A percentile compares a stretch with the other conserved stretches of the same genome.
Evolutionary conservation across 371 early-diverging fungal species (phyloP).

Genomic region (Apophysomyces variabilis): DNA sequence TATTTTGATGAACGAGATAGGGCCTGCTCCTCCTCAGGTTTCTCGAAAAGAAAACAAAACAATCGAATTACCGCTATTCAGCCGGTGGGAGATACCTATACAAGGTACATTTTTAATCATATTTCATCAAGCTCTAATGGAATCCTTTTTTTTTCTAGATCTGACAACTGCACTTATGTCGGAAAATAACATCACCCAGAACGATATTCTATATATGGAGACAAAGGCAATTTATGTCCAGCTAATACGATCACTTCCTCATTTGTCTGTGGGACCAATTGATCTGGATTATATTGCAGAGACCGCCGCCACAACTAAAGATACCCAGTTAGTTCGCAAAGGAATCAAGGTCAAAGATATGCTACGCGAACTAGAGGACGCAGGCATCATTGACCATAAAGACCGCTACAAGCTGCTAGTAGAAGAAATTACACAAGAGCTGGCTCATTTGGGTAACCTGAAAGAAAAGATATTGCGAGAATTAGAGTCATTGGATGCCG

Average conservation of each 20-base stretch:
- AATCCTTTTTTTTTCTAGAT: conserved; percentile 30
- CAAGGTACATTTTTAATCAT: conserved; percentile 43
- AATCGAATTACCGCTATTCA: conserved; percentile 81
- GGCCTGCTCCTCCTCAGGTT: conserved; percentile 75
- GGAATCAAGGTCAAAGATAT: conserved; percentile 93
- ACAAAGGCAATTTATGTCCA: conserved; percentile 94
- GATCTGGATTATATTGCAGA: conserved; percentile 82
- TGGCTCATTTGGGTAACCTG: conserved; percentile 88
- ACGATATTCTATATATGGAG: conserved; percentile 94
- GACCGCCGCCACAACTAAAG: conserved; percentile 85
- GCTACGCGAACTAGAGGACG: conserved; percentile 84
- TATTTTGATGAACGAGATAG: conserved; percentile 76
- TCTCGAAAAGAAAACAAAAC: conserved; percentile 82
- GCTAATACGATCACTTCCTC: conserved; percentile 84
- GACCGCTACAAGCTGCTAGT: conserved; percentile 83
- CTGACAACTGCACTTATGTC: conserved; percentile 65
- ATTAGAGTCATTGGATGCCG: conserved; percentile 73
- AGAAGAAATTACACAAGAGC: conserved; percentile 87
- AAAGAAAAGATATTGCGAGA: conserved; percentile 87
- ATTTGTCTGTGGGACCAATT: conserved; percentile 52
- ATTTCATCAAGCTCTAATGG: background rate
- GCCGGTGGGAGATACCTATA: conserved; percentile 90
- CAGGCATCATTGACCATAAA: conserved; percentile 73
- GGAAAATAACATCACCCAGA: conserved; percentile 87
- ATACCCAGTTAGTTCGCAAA: conserved; percentile 84